Evolutionary conservation across 352 stramenopile genomes (phyloP).

Genomic region (Pythium plurisporium): DNA sequence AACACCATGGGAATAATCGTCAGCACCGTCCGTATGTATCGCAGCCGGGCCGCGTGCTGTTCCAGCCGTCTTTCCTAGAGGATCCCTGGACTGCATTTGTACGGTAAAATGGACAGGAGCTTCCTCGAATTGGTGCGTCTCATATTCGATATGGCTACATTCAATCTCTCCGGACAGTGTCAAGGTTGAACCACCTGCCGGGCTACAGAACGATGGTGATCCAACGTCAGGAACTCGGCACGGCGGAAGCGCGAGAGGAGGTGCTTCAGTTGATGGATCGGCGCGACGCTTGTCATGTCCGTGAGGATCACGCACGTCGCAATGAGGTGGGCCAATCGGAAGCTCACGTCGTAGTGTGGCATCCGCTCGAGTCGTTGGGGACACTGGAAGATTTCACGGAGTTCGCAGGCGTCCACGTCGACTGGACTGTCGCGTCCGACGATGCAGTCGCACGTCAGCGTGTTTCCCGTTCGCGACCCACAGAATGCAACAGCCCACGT

Average conservation of each 20-base stretch:
- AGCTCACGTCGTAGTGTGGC: constrained; percentile 33
- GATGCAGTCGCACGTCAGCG: neutral
- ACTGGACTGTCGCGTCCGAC: constrained; percentile 29
- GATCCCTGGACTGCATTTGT: constrained; percentile 48
- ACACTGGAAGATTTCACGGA: constrained; percentile 41
- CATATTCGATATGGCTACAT: neutral
- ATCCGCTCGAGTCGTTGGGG: constrained; percentile 27
- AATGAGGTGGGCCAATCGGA: constrained; percentile 34
- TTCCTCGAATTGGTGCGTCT: neutral
- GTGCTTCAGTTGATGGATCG: constrained; percentile 35
- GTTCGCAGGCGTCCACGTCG: constrained; percentile 24
- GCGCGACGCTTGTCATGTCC: constrained; percentile 35
- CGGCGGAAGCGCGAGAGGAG: constrained; percentile 34
- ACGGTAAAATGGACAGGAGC: neutral
- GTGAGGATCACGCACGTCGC: constrained; percentile 41
- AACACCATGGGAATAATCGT: neutral
- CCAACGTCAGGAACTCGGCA: constrained; percentile 42
- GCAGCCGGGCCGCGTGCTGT: constrained; percentile 48
- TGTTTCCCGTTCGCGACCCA: neutral
- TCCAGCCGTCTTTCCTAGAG: constrained; percentile 63
- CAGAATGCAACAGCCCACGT: neutral
- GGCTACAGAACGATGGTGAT: constrained; percentile 7
- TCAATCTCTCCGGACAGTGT: neutral
- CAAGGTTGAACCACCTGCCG: no score
- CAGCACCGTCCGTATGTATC: constrained; percentile 8